Conservation (phyloP, 1,284 basidiomycete species). For the Cryptococcus jaspeensis region DNA sequence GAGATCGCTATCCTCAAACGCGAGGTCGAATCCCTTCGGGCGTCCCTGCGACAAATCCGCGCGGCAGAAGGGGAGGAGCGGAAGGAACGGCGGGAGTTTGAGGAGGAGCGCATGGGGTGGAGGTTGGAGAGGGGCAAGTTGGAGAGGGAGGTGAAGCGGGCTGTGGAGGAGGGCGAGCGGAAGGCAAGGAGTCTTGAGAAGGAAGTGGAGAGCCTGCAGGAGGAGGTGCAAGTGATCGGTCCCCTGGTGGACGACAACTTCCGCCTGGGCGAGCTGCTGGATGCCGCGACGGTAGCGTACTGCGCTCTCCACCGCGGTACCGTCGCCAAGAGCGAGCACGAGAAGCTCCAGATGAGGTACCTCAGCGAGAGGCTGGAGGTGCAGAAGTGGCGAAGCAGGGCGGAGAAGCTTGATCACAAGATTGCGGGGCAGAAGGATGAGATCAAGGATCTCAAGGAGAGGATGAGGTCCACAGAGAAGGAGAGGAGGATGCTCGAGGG, state of each 20-base stretch:
- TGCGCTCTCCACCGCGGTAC: constrained; percentile 3
- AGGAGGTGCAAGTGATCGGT: constrained; percentile 59
- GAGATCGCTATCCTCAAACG: constrained; percentile 13
- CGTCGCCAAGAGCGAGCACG: constrained; percentile 2
- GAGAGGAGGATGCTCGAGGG: constrained; percentile 2
- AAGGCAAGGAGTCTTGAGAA: neutral
- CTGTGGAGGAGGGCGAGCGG: neutral
- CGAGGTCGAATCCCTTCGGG: constrained; percentile 3
- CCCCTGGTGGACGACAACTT: constrained; percentile 67
- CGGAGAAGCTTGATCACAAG: neutral
- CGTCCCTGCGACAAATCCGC: neutral
- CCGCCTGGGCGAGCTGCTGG: constrained; percentile 8
- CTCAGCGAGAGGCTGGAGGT: neutral
- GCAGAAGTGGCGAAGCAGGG: constrained; percentile 3
- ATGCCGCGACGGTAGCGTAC: constrained; percentile 7
- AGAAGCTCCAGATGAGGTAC: constrained; percentile 1
- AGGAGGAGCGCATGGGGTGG: constrained; percentile 5
- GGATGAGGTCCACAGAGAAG: neutral
- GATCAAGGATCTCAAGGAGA: constrained; percentile 1
- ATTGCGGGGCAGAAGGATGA: neutral
- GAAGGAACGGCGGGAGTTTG: constrained; percentile 1
- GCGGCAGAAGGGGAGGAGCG: neutral
- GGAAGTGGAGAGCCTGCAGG: constrained; percentile 1
- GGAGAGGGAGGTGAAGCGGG: constrained; percentile 1
- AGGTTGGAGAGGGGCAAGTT: neutral